Conservation (phyloP, 2,329 filamentous ascomycete species). For the Colletotrichum sp. region DNA sequence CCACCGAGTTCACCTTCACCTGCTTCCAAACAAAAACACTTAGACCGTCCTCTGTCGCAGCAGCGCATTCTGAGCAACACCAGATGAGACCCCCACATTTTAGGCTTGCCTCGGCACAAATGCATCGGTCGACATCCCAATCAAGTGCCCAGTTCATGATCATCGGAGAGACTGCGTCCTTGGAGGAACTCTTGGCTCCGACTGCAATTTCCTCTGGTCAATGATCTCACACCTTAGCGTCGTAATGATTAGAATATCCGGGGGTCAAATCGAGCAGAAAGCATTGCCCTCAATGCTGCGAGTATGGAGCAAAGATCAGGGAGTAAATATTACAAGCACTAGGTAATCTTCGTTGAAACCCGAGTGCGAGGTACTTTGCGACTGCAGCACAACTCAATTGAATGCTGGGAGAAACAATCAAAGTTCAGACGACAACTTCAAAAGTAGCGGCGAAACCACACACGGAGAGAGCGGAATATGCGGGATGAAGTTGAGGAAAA, state of each 20-base stretch:
- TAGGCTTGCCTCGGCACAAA: constrained; percentile 9
- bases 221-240: not conserved
- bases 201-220: not conserved
- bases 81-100: not conserved
- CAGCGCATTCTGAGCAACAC: not conserved
- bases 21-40: not conserved
- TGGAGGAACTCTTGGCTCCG: not conserved
- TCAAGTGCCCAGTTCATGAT: not conserved
- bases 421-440: not conserved
- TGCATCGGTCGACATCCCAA: not conserved
- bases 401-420: not conserved
- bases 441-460: not conserved
- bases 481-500: not conserved
- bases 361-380: not conserved
- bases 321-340: not conserved
- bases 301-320: not conserved
- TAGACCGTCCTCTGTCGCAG: not conserved
- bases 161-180: not conserved
- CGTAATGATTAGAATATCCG: not conserved
- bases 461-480: not conserved
- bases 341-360: not conserved
- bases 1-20: constrained; percentile 6
- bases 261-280: not conserved
- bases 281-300: not conserved
- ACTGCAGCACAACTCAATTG: not conserved